Conservation (phyloP, 345 rosid species). For the Salix dunnii region DNA sequence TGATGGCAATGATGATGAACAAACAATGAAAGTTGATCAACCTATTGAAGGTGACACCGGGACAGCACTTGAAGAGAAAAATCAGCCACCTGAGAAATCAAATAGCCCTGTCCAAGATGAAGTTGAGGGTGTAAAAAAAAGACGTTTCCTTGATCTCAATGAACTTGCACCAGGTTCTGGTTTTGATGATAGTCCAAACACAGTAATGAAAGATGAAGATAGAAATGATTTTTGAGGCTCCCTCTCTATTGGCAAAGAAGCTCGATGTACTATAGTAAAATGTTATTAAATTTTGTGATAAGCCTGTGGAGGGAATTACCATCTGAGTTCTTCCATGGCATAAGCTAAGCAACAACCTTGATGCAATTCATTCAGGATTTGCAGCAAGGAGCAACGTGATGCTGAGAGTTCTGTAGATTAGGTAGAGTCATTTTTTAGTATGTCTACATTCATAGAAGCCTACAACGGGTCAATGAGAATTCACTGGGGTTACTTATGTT, state of each 20-base stretch:
- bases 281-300: constrained; percentile 43
- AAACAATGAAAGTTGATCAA: constrained; percentile 45
- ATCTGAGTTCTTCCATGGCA: constrained; percentile 36
- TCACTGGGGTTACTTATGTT: constrained; percentile 36
- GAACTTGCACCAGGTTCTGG: constrained; percentile 94
- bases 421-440: constrained; percentile 68
- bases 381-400: constrained; percentile 36
- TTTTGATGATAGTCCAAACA: constrained; percentile 82
- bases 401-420: constrained; percentile 62
- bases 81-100: constrained; percentile 42
- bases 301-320: constrained; percentile 35
- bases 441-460: constrained; percentile 48
- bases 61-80: constrained; percentile 42
- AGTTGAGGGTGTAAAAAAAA: constrained; percentile 45
- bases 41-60: constrained; percentile 35
- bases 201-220: constrained; percentile 63
- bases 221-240: constrained; percentile 51
- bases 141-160: constrained; percentile 81
- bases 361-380: constrained; percentile 34
- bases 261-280: constrained; percentile 38
- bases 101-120: constrained; percentile 56
- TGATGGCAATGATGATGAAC: constrained; percentile 47
- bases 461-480: constrained; percentile 30
- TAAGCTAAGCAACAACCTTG: constrained; percentile 34
- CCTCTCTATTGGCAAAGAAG: constrained; percentile 30